Evolutionary conservation across 495 filamentous ascomycete genomes (phyloP), one percentile per base, ranked within the genome.

Genomic region (Penicillium desertorum): DNA sequence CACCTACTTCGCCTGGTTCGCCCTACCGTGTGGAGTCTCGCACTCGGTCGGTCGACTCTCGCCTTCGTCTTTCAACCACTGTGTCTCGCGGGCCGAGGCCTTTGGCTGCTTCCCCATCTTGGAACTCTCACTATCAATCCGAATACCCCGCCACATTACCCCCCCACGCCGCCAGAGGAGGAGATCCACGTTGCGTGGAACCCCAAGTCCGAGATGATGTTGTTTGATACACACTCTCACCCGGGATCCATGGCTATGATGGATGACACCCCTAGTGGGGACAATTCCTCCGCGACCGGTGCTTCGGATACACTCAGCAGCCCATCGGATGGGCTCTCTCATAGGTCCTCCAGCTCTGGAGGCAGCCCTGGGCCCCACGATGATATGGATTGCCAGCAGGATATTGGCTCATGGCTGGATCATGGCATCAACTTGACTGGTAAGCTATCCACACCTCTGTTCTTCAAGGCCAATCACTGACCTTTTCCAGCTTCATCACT

Each of bases 91-190:
- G 70, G 60, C 70, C 71, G 64, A 75, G 67, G 63, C 71, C 71
- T 44, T 60, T 73, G 60, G 64, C 65, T 45, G 56, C 65, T 60
- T 62, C 69, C 1, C 55, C 65, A 11, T 57, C 63, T 48, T 75
- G 68, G 71, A 66, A 69, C 27, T 71, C 67, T 5, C 56, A 62
- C 5, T 63, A 50, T 58, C 65, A 69, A 54, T 54, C 61, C 12
- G 72, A 77, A 17, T 76, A 76, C 61, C 68, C 70, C 47, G 59
- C 70, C 23, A 67, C 62, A 17, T 63, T 76, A 8, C 75, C 75
- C 17, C 17, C 72, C 71, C 10, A 77, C 77, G 0, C 75, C 75
- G 4, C 76, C 75, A 25, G 74, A 79, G 47, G 74, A 78, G 69
- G 74, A 77, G 59, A 67, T 70, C 43, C 63, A 71, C 61, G 59